Percentiles rank a stretch among this genome's conserved stretches.
Evolutionary conservation across 2,329 filamentous ascomycete genomes (phyloP).

Genomic region (Ophiostoma montium): DNA sequence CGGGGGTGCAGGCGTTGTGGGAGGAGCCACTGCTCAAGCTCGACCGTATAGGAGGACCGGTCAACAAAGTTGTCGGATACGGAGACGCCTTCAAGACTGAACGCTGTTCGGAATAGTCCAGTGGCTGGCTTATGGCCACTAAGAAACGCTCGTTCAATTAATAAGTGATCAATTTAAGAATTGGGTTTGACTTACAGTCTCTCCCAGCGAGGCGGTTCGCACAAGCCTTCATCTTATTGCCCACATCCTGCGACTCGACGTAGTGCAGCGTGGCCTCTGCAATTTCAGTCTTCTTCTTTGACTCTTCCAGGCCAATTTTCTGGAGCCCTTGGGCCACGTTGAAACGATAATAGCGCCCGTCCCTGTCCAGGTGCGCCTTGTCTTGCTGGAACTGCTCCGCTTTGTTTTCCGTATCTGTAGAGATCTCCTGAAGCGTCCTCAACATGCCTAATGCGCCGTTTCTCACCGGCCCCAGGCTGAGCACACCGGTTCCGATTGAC

Average conservation of each 20-base stretch:
- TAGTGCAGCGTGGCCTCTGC: slow-evolving; percentile 14
- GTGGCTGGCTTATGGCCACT: no score
- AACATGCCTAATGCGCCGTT: slow-evolving; percentile 14
- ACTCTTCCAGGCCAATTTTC: slow-evolving; percentile 27
- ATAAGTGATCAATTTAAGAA: no score
- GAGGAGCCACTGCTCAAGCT: slow-evolving; percentile 13
- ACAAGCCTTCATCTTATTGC: slow-evolving; percentile 14
- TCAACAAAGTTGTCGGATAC: slow-evolving; percentile 11
- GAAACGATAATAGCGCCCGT: slow-evolving; percentile 28
- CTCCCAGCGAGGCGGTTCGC: slow-evolving; percentile 9
- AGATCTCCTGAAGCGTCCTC: slow-evolving; percentile 18
- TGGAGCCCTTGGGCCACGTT: slow-evolving; percentile 28
- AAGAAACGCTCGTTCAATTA: no score
- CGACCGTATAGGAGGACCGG: slow-evolving; percentile 9
- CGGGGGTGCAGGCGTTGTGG: slow-evolving; percentile 3
- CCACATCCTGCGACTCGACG: slow-evolving; percentile 10
- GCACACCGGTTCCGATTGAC: background rate
- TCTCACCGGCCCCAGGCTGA: background rate
- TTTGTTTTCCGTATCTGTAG: slow-evolving; percentile 26
- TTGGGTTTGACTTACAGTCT: slow-evolving; percentile 15
- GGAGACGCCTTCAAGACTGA: slow-evolving; percentile 7
- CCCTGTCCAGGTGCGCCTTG: no score
- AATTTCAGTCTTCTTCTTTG: slow-evolving; percentile 20
- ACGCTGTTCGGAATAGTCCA: slow-evolving; percentile 11
- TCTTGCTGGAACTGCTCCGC: slow-evolving; percentile 23